Evolutionary conservation across 108 stramenopile species (phyloP).

Genomic region (Fragilariopsis cylindrus): DNA sequence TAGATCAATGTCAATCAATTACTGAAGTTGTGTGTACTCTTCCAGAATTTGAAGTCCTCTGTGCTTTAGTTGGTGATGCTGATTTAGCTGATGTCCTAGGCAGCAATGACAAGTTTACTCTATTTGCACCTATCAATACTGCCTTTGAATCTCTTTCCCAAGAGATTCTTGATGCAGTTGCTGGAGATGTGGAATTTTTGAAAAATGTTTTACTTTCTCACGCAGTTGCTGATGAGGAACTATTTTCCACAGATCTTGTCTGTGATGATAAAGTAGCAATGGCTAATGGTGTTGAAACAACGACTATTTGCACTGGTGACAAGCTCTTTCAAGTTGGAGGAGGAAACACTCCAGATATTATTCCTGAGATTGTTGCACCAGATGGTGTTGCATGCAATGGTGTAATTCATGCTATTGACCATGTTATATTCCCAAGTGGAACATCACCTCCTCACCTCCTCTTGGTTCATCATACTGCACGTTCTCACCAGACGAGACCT

Average conservation of each 20-base stretch:
- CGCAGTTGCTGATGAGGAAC: not conserved
- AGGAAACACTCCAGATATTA: not conserved
- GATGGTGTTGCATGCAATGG: conserved; percentile 2
- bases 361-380: conserved; percentile 1
- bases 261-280: conserved; percentile 19
- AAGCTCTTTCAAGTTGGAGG: conserved; percentile 30
- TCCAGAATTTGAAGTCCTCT: conserved; percentile 16
- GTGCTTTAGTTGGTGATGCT: not conserved
- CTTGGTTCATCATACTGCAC: too few species aligned
- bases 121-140: conserved; percentile 42
- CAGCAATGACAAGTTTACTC: not conserved
- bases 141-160: conserved; percentile 41
- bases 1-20: not conserved
- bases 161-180: conserved; percentile 29
- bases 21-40: conserved; percentile 2
- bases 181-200: conserved; percentile 1
- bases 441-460: too few species aligned
- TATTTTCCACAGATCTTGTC: conserved; percentile 12
- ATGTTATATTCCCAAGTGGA: not conserved
- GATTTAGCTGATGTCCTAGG: not conserved
- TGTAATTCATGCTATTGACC: not conserved
- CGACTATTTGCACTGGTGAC: conserved; percentile 14
- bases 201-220: conserved; percentile 9
- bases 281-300: conserved; percentile 26
- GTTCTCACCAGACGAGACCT: too few species aligned